phyloP scores from a whole-genome alignment of 495 filamentous ascomycete genomes.

The Penicillium lividum region DNA sequence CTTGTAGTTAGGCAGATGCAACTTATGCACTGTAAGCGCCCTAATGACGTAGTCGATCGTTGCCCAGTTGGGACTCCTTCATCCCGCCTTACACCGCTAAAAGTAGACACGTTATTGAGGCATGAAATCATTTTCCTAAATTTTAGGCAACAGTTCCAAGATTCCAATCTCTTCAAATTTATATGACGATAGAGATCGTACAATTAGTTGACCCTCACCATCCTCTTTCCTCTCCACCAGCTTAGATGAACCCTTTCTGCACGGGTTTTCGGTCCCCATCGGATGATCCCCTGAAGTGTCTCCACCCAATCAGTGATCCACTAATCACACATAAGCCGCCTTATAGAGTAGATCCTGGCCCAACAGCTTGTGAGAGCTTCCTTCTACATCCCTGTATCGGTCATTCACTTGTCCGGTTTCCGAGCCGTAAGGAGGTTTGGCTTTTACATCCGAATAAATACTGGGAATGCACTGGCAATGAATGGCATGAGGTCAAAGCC shows the following conservation, averaged over 20 bases:
- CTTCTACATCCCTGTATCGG: slow-evolving; percentile 25
- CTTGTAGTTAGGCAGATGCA: background rate
- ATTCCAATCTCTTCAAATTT: background rate
- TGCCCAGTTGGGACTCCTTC: slow-evolving; percentile 17
- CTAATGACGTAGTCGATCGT: slow-evolving; percentile 28
- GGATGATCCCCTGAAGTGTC: background rate
- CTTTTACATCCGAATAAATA: background rate
- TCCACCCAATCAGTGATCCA: slow-evolving; percentile 4
- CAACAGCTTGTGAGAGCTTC: slow-evolving; percentile 11
- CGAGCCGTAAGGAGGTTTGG: slow-evolving; percentile 23
- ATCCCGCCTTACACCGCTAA: slow-evolving; percentile 18
- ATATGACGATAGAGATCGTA: no score
- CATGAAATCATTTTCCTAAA: background rate
- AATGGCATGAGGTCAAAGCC: background rate
- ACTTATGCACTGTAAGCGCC: slow-evolving; percentile 3
- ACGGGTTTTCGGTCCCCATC: background rate
- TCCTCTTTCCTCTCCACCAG: no score
- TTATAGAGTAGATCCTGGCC: slow-evolving; percentile 1
- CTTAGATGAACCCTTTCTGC: background rate
- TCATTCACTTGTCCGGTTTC: slow-evolving; percentile 14
- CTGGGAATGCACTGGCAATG: background rate
- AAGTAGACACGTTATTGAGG: background rate
- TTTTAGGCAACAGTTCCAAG: background rate
- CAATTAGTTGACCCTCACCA: no score
- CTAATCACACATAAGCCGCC: background rate